Conservation (phyloP, 257 asterid genomes). For the Oldenlandia corymbosa region DNA sequence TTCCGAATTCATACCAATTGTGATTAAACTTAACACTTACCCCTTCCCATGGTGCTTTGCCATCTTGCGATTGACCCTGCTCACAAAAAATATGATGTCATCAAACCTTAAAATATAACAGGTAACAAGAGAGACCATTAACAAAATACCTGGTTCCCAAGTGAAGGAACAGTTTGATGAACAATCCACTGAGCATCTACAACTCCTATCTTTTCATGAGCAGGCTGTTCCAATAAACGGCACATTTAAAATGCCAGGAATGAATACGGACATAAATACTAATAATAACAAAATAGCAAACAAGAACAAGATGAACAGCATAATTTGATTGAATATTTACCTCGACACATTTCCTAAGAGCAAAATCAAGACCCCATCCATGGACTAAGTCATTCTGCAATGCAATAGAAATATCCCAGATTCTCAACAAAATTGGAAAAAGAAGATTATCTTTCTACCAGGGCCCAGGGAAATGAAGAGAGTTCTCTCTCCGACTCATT, state of each 20-base stretch:
- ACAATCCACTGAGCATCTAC: slow-evolving; percentile 93
- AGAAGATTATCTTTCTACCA: not conserved
- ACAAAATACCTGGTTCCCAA: slow-evolving; percentile 69
- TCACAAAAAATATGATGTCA: slow-evolving; percentile 9
- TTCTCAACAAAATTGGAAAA: not conserved
- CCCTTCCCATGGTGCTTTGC: slow-evolving; percentile 99
- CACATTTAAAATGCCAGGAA: slow-evolving; percentile 5
- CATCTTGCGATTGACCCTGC: slow-evolving; percentile 74
- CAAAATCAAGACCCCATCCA: slow-evolving; percentile 99
- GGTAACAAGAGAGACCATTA: not conserved
- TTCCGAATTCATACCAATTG: no score
- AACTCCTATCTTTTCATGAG: slow-evolving; percentile 89
- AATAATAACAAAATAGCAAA: no score
- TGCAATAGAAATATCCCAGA: slow-evolving; percentile 14
- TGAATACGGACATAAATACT: not conserved
- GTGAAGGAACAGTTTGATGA: slow-evolving; percentile 94
- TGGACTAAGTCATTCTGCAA: slow-evolving; percentile 92
- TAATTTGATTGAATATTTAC: slow-evolving; percentile 24
- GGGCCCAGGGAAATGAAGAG: not conserved
- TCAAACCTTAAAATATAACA: no score
- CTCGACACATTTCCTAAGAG: slow-evolving; percentile 91
- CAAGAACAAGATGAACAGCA: not conserved
- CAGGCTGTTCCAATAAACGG: slow-evolving; percentile 47
- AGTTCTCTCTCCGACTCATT: no score
- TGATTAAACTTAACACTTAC: slow-evolving; percentile 31